Conservation (phyloP, 345 rosid genomes). For the Populus nigra region DNA sequence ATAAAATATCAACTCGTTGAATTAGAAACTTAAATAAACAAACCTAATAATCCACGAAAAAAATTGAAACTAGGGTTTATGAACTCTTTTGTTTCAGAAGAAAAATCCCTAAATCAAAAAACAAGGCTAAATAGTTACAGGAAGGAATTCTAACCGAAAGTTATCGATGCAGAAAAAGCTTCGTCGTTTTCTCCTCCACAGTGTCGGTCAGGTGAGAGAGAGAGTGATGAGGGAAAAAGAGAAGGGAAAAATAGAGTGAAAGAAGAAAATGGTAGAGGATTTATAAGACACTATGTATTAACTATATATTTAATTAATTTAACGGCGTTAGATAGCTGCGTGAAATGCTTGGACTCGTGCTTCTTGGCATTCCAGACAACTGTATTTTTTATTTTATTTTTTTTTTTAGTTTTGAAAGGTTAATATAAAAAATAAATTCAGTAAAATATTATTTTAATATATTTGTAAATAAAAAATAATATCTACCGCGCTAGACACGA, state of each 20-base stretch:
- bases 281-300: not conserved
- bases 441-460: no score
- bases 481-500: no score
- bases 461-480: no score
- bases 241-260: not conserved
- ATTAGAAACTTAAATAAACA: not conserved
- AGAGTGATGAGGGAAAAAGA: not conserved
- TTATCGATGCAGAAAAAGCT: not conserved
- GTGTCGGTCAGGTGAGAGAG: not conserved
- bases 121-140: not conserved
- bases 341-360: not conserved
- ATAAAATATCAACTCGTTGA: not conserved
- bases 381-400: no score
- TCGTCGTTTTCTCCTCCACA: not conserved
- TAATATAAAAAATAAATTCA: no score
- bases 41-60: not conserved
- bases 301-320: not conserved
- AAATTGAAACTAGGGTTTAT: conserved; percentile 19
- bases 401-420: no score
- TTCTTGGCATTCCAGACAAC: no score
- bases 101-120: no score
- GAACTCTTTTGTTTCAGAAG: not conserved
- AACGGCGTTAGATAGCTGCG: conserved; percentile 6
- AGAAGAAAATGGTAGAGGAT: not conserved
- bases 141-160: not conserved